Evolutionary conservation across 768 basidiomycete species (phyloP), one percentile per base, ranked within the genome.

Genomic region (Ramaria rubella): DNA sequence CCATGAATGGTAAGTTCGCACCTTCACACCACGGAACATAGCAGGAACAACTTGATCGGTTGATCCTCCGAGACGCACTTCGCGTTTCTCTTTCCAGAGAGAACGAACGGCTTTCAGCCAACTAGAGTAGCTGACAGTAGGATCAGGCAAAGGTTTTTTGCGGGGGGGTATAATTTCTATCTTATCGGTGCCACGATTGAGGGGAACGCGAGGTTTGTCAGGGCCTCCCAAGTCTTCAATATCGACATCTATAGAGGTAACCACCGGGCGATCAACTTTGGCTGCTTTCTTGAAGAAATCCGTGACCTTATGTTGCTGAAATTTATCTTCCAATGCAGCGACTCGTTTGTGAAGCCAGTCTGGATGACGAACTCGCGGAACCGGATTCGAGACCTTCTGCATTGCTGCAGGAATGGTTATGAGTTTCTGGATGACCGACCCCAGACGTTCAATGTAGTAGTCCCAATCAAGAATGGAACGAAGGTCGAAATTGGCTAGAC

Each of bases 331-430:
- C 15, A 86, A 81, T 12, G 86, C 89, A 14, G 86, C 87, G 11
- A 98, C 91, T 44, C 96, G 80, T 44, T 89, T 86, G 70, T 90
- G 87, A 44, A 99, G 76, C 96, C 96, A 98, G 67, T 99, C 96
- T 0, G 96, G 96, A 72, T 99, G 96, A 24, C 85, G 85, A 59
- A 98, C 86, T 27, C 96, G 85, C 9, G 95, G 90, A 4, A 98
- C 96, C 4, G 96, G 96, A 67, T 99, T 99, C 4, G 90, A 70
- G 49, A 99, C 89, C 63, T 95, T 95, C 68, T 99, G 96, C 81
- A 98, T 88, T 1, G 96, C 96, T 6, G 96, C 96, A 7, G 96
- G 96, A 63, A 99, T 99, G 1, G 96, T 99, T 72, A 99, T 98
- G 55, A 99, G 75, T 64, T 99, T 99, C 71, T 99, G 96, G 57